Percentiles rank a stretch among this genome's conserved stretches.
These are phyloP conservation scores for Tetrahymena malaccensis DNA, from an alignment of 73 alveolate species.

Conservation along the genomic window DNA sequence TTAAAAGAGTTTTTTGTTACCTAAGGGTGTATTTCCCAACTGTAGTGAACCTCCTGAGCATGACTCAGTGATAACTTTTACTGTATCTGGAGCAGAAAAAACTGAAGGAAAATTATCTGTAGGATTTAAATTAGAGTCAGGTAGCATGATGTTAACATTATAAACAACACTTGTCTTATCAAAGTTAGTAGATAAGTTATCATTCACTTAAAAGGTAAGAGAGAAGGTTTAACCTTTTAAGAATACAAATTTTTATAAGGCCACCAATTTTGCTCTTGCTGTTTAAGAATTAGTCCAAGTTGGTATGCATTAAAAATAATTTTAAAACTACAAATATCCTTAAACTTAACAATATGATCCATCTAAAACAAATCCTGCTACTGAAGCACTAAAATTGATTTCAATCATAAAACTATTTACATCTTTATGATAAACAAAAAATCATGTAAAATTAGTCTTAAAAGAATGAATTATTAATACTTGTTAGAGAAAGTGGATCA, in stretches of 20 bases:
- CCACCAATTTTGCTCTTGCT: background rate
- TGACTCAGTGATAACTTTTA: background rate
- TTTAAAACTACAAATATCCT: background rate
- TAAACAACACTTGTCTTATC: background rate
- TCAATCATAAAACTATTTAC: background rate
- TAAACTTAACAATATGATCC: background rate
- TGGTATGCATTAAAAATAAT: background rate
- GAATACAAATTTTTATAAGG: background rate
- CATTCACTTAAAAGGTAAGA: background rate
- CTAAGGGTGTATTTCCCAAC: background rate
- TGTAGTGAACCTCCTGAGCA: background rate
- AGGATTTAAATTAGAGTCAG: background rate
- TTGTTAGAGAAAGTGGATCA: background rate
- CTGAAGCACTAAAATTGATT: background rate
- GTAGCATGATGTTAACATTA: background rate
- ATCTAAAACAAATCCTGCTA: background rate
- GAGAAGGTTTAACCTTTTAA: background rate
- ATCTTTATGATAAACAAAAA: background rate
- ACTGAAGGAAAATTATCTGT: background rate
- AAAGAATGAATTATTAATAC: background rate
- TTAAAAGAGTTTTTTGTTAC: background rate
- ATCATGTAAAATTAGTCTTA: background rate
- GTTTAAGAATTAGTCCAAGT: background rate
- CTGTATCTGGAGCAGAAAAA: background rate
- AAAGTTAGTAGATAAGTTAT: background rate